Base-by-base conservation (phyloP, 192 early-diverging fungal genomes). In the Pilaira anomala region DNA sequence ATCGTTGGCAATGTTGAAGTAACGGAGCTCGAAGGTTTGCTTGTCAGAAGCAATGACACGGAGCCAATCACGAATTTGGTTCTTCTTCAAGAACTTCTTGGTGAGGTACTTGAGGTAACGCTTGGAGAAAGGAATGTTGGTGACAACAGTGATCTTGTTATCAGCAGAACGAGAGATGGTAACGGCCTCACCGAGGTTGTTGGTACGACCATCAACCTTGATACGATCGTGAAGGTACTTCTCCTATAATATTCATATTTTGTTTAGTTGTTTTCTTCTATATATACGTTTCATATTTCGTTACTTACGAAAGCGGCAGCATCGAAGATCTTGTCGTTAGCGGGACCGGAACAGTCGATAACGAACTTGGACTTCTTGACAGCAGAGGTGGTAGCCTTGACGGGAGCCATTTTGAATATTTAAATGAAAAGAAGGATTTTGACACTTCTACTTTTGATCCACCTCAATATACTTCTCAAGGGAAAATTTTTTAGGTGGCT, bases 51-150 rank as follows among this genome's bases (percentile, higher is more conserved):
- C 82, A 77, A 97, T 84, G 67, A 98, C 97, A 80, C 97, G 94
- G 75, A 99, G 83, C 89, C 90, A 98, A 84, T 99, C 97, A 76
- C 93, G 89, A 80, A 99, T 90, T 75, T 91, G 86, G 85, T 97
- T 83, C 92, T 99, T 96, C 92, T 99, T 99, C 79, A 99, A 83
- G 89, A 94, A 99, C 87, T 96, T 96, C 91, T 99, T 99, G 84
- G 97, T 92, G 56, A 99, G 89, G 87, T 99, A 99, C 91, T 99
- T 99, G 79, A 98, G 78, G 89, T 99, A 99, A 70, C 96, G 90
- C 91, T 99, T 99, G 71, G 95, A 88, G 83, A 98, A 92, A 59
- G 78, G 80, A 66, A 74, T 70, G 78, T 80, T 82, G 74, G 87
- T 79, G 65, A 86, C 82, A 66, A 95, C 87, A 63, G 92, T 88